Evolutionary conservation across 164 flowering plant species (phyloP).

Genomic region (Warburgia ugandensis): DNA sequence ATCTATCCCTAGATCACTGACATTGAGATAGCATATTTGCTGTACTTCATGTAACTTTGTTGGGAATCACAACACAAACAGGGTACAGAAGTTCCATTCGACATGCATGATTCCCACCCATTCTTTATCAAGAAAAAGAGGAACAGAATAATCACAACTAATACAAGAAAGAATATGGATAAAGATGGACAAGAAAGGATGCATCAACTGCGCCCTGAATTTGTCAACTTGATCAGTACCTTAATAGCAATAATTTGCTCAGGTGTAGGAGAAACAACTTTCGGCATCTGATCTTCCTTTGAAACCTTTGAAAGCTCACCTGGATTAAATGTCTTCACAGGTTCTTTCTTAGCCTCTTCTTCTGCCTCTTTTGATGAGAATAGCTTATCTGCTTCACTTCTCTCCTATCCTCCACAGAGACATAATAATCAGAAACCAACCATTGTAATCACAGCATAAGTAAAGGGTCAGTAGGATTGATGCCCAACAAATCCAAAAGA

Average conservation of each 20-base stretch:
- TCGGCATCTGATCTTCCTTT: slow-evolving; percentile 50
- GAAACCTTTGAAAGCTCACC: slow-evolving; percentile 47
- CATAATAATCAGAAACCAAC: slow-evolving; percentile 2
- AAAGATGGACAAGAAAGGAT: no score
- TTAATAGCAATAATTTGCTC: slow-evolving; percentile 95
- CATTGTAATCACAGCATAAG: background rate
- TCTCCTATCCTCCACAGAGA: slow-evolving; percentile 44
- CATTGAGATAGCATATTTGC: no score
- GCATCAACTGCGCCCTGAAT: no score
- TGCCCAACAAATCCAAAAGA: background rate
- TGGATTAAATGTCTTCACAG: slow-evolving; percentile 47
- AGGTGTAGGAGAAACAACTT: slow-evolving; percentile 77
- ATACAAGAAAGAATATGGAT: no score
- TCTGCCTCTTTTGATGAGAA: slow-evolving; percentile 81
- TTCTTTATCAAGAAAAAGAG: no score
- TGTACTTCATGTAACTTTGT: no score
- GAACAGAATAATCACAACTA: no score
- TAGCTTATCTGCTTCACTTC: slow-evolving; percentile 56
- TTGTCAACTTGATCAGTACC: slow-evolving; percentile 46
- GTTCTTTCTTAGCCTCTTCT: slow-evolving; percentile 59
- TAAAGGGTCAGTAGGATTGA: background rate
- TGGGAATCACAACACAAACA: no score
- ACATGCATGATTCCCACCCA: no score
- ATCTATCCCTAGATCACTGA: no score
- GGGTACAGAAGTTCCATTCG: no score